phyloP scores from a whole-genome alignment of 2,329 filamentous ascomycete genomes.

The Tricladium varicosporioides region DNA sequence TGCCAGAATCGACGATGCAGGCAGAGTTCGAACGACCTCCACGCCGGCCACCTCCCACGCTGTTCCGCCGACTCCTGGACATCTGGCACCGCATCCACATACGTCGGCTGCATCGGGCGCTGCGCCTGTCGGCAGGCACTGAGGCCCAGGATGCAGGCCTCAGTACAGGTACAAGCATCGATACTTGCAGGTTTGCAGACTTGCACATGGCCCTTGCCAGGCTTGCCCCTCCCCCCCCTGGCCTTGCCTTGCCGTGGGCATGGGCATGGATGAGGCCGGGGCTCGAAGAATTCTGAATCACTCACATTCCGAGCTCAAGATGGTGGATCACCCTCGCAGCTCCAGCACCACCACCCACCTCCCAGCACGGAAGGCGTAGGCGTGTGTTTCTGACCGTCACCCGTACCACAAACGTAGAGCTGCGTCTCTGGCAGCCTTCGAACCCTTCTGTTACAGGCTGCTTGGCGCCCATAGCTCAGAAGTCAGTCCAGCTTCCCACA shows the following conservation, averaged over 20 bases:
- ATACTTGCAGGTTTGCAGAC: no score
- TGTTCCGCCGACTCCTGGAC: no score
- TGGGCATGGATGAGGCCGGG: conserved; percentile 1
- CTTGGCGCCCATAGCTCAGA: conserved; percentile 27
- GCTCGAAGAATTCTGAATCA: conserved; percentile 17
- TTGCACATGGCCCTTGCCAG: no score
- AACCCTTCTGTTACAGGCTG: conserved; percentile 24
- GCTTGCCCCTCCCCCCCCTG: no score
- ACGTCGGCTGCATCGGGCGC: not conserved
- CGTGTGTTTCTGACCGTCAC: no score
- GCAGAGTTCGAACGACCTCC: no score
- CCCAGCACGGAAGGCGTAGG: no score
- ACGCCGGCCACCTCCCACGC: no score
- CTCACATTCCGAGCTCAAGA: conserved; percentile 22
- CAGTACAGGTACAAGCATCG: no score
- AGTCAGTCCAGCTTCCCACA: conserved; percentile 17
- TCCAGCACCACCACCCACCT: conserved; percentile 7
- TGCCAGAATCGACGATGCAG: no score
- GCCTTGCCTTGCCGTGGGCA: no score
- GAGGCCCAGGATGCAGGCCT: not conserved
- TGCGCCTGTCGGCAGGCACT: not conserved
- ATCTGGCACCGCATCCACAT: no score
- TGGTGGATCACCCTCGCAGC: conserved; percentile 30
- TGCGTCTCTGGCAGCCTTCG: conserved; percentile 22
- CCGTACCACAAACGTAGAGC: conserved; percentile 10